Evolutionary conservation across 257 asterid species (phyloP), one percentile per base, ranked within the genome.

Genomic region (Penstemon davidsonii): DNA sequence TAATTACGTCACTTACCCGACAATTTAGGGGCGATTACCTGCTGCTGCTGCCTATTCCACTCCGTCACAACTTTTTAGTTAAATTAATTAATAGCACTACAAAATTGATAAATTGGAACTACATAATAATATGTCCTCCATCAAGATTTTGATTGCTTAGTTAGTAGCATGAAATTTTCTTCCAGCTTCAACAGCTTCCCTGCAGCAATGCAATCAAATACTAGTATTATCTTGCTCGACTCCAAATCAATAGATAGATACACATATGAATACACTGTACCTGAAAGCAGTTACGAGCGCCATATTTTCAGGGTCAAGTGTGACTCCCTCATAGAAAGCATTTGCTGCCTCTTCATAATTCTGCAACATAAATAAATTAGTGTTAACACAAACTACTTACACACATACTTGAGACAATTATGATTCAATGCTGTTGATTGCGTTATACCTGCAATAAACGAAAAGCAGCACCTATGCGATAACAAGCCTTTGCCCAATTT

Each of bases 111-210:
- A 25, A 25, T 25, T 25, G 33, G 33, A 25, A 2, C 47, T 15
- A 15, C 18, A 15, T 15, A 15, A 15, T 15, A 15, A 15, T 15
- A 15, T 15, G 18, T 15, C 18, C 18, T 15, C 55, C 62, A 75
- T 80, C 73, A 73, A 38, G 84, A 68, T 4, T 71, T 69, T 40
- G 74, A 63, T 71, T 68, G 75, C 70, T 71, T 64, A 3, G 76
- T 52, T 64, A 3, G 76, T 52, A 25, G 72, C 72, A 43, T 91
- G 95, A 70, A 68, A 66, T 59, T 80, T 54, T 73, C 88, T 84
- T 74, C 98, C 98, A 56, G 96, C 96, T 0, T 91, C 98, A 44
- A 91, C 94, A 52, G 98, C 94, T 85, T 89, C 98, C 92, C 96
- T 90, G 92, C 67, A 82, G 57, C 37, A 18, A 51, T 25, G 33